These are phyloP conservation scores for Suillus bovinus DNA, from an alignment of 768 basidiomycete species.

Conservation along the genomic window DNA sequence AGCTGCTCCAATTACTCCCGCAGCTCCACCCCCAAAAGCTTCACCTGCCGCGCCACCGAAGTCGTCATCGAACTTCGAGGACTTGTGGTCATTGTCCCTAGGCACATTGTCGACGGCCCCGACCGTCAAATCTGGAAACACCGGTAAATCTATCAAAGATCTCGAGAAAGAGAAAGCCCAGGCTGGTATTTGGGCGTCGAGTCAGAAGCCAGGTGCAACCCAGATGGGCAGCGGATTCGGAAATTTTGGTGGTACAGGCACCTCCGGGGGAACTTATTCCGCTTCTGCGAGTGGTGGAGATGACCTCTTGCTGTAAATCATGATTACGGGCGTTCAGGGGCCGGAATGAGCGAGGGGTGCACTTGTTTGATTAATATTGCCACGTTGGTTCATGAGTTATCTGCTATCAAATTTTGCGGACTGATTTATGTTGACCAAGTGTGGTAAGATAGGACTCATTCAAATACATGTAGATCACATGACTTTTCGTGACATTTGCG, in stretches of 20 bases:
- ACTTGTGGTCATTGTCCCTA: slow-evolving; percentile 84
- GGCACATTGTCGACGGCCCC: slow-evolving; percentile 41
- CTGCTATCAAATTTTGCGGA: not conserved
- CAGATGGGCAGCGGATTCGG: slow-evolving; percentile 32
- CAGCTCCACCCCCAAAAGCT: slow-evolving; percentile 24
- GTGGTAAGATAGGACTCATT: not conserved
- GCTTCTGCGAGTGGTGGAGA: slow-evolving; percentile 34
- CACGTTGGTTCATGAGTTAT: not conserved
- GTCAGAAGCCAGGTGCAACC: slow-evolving; percentile 25
- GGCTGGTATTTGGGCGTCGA: slow-evolving; percentile 72
- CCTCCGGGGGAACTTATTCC: slow-evolving; percentile 9
- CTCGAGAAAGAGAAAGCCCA: slow-evolving; percentile 85
- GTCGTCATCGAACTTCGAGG: slow-evolving; percentile 72
- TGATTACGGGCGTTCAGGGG: not conserved
- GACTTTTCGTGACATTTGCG: too few relatives aligned
- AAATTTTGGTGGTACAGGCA: slow-evolving; percentile 31
- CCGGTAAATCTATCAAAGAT: slow-evolving; percentile 82
- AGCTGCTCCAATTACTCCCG: slow-evolving; percentile 17
- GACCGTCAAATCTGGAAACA: slow-evolving; percentile 35
- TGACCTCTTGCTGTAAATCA: slow-evolving; percentile 42
- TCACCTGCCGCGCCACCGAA: slow-evolving; percentile 36
- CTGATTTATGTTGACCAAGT: not conserved
- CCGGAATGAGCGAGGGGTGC: not conserved
- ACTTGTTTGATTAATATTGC: not conserved
- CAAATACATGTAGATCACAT: not conserved